Evolutionary conservation across 352 stramenopile species (phyloP).

Genomic region (Phytophthora foliorum): DNA sequence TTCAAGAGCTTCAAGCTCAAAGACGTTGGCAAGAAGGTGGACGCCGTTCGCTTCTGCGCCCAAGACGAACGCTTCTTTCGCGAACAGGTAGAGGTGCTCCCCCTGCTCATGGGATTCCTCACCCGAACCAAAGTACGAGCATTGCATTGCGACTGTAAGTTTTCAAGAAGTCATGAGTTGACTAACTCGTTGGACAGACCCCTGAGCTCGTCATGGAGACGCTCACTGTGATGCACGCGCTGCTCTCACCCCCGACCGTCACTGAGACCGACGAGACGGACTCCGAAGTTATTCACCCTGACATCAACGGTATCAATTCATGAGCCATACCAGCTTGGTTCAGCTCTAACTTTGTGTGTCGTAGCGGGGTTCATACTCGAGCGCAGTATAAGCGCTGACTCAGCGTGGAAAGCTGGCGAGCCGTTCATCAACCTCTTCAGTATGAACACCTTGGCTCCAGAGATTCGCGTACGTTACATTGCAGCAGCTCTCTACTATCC

Average conservation of each 20-base stretch:
- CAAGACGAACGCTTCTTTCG: conserved; percentile 66
- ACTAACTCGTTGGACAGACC: conserved; percentile 26
- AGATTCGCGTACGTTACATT: conserved; percentile 38
- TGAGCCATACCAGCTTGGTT: no score
- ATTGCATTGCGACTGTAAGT: neutral
- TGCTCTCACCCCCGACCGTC: conserved; percentile 31
- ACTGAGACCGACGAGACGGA: conserved; percentile 6
- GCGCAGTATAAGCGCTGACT: conserved; percentile 29
- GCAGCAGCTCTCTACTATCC: neutral
- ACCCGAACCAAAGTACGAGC: conserved; percentile 57
- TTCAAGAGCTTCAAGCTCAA: conserved; percentile 75
- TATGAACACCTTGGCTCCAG: conserved; percentile 17
- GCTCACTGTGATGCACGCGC: conserved; percentile 34
- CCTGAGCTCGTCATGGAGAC: conserved; percentile 51
- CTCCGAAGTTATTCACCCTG: conserved; percentile 38
- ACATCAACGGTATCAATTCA: conserved; percentile 60
- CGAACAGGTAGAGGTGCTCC: conserved; percentile 63
- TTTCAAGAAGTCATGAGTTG: neutral
- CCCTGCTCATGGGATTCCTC: conserved; percentile 60
- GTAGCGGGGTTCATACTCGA: conserved; percentile 60
- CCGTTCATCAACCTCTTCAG: conserved; percentile 52
- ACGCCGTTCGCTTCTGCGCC: conserved; percentile 60
- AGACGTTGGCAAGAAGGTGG: conserved; percentile 69
- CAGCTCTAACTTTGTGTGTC: conserved; percentile 2
- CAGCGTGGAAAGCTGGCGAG: conserved; percentile 58